Base-by-base conservation (phyloP, 345 rosid species). In the Citrus unshiu region DNA sequence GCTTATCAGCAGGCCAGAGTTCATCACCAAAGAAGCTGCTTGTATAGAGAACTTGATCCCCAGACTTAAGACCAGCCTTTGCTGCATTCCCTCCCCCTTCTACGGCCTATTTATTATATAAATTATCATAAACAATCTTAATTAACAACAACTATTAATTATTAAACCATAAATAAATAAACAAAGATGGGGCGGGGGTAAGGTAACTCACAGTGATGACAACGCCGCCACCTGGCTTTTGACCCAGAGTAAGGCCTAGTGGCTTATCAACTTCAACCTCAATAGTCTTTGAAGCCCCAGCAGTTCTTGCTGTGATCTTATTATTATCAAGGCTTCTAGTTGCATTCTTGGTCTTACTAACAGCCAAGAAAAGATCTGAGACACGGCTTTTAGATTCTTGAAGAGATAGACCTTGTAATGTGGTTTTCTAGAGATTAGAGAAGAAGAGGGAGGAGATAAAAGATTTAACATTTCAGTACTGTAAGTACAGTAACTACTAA, bases 1-100 rank as follows among this genome's bases (percentile, higher is more conserved):
- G 83, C 86, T 95, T 95, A 85, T 95, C 99, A 4, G 99, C 99
- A 29, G 99, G 99, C 99, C 99, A 95, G 78, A 95, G 98, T 80
- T 95, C 99, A 83, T 95, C 99, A 4, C 99, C 99, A 39, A 95
- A 95, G 90, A 95, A 95, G 85, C 98, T 95, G 83, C 99, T 95
- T 34, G 99, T 95, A 88, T 95, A 95, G 25, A 93, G 74, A 43
- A 95, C 99, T 80, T 95, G 99, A 81, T 95, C 98, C 65, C 99
- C 99, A 8, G 93, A 40, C 79, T 93, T 95, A 27, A 95, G 90
- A 77, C 98, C 98, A 34, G 97, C 93, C 84, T 84, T 95, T 69
- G 98, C 98, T 58, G 98, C 97, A 83, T 95, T 95, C 39, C 98
- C 98, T 77, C 98, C 95, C 67, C 93, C 93, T 7, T 95, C 98